These are phyloP conservation scores for Cytospora leucostoma DNA, from an alignment of 2,329 filamentous ascomycete species.

Conservation along the genomic window DNA sequence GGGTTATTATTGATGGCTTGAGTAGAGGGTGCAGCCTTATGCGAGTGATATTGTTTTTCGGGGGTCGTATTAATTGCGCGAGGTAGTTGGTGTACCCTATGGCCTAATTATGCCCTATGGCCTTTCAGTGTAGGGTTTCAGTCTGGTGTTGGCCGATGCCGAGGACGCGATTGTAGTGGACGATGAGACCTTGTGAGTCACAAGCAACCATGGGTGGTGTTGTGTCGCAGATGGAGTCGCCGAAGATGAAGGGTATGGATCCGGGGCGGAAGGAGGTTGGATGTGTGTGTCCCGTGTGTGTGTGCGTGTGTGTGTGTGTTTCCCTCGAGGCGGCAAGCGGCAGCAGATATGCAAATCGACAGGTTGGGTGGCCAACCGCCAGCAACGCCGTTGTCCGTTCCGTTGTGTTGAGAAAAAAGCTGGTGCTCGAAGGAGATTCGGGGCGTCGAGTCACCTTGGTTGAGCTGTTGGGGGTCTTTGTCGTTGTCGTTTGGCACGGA, in stretches of 20 bases:
- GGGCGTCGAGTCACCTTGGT: too few species aligned
- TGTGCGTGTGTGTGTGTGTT: not conserved
- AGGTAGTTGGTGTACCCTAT: not conserved
- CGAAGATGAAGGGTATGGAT: not conserved
- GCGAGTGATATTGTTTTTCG: constrained; percentile 13
- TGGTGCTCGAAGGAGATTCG: too few species aligned
- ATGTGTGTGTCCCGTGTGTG: not conserved
- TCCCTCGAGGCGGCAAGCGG: constrained; percentile 13
- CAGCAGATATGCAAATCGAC: constrained; percentile 16
- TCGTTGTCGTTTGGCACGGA: not conserved
- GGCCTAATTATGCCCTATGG: not conserved
- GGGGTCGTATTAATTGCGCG: constrained; percentile 2
- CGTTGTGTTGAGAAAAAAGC: too few species aligned
- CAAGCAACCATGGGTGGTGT: not conserved
- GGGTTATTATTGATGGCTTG: constrained; percentile 3
- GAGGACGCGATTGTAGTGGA: not conserved
- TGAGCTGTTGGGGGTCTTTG: not conserved
- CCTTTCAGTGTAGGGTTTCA: not conserved
- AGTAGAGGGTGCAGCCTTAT: constrained; percentile 24
- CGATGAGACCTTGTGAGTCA: constrained; percentile 17
- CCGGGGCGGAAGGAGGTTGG: not conserved
- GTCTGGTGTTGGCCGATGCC: not conserved
- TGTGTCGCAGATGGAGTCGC: constrained; percentile 1
- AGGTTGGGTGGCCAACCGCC: constrained; percentile 8
- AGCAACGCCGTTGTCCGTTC: not conserved